Evolutionary conservation across 768 basidiomycete genomes (phyloP).

Genomic region (Saitozyma sp.): DNA sequence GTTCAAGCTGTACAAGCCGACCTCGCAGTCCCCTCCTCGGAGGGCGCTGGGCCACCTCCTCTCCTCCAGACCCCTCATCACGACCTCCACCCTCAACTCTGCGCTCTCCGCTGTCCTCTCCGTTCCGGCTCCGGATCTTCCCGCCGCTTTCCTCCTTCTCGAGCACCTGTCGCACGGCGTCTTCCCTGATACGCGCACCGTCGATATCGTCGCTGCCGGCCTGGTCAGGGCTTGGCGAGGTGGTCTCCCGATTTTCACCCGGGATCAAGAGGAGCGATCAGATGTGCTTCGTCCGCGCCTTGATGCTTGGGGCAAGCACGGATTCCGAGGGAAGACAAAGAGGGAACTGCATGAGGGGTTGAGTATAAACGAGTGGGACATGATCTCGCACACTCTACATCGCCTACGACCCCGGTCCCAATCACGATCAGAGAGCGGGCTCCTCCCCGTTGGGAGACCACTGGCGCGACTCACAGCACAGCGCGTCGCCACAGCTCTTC

Average conservation of each 20-base stretch:
- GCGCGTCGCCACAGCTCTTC: too few species aligned
- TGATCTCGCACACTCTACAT: constrained; percentile 6
- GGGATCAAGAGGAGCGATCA: not conserved
- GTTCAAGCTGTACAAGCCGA: constrained; percentile 3
- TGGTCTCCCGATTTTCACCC: not conserved
- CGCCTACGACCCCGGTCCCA: not conserved
- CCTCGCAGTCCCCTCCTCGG: not conserved
- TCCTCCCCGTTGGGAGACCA: too few species aligned
- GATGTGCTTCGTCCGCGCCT: too few species aligned
- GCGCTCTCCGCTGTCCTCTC: constrained; percentile 6
- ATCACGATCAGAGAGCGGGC: not conserved
- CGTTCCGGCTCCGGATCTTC: constrained; percentile 8
- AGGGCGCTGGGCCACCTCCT: not conserved
- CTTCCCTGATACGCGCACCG: constrained; percentile 5
- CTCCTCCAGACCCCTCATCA: not conserved
- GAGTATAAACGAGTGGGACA: constrained; percentile 7
- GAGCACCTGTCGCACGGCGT: not conserved
- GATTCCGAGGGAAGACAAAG: not conserved
- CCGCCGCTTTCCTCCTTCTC: constrained; percentile 7
- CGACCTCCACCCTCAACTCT: constrained; percentile 5
- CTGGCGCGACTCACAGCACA: too few species aligned
- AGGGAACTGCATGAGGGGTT: not conserved
- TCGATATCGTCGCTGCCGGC: constrained; percentile 18
- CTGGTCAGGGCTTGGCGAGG: constrained; percentile 3
- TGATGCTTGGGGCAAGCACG: not conserved